Conservation (phyloP, 2,329 filamentous ascomycete genomes). For the Alternaria tenuissima region DNA sequence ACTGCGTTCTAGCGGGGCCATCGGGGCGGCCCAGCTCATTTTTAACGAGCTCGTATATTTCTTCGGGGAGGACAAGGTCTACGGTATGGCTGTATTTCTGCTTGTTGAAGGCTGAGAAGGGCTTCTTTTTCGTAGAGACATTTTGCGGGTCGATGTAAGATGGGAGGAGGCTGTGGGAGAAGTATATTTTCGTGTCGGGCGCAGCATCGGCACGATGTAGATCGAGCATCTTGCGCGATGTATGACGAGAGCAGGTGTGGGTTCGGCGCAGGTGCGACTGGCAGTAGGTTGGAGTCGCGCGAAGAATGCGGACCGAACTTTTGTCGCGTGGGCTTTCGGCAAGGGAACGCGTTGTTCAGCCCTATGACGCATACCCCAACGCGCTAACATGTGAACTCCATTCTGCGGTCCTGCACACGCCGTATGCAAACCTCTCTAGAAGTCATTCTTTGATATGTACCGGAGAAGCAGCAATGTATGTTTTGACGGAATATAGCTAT, state of each 20-base stretch:
- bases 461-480: neutral
- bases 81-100: slow-evolving; percentile 75
- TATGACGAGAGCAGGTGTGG: neutral
- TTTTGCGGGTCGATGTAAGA: slow-evolving; percentile 71
- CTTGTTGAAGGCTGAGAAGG: slow-evolving; percentile 73
- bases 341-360: slow-evolving; percentile 10
- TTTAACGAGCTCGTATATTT: slow-evolving; percentile 64
- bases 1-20: slow-evolving; percentile 54
- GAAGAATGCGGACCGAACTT: slow-evolving; percentile 6
- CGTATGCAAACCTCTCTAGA: neutral
- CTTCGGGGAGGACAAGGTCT: slow-evolving; percentile 76
- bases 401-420: neutral
- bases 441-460: neutral
- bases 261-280: neutral
- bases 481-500: neutral
- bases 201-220: slow-evolving; percentile 44
- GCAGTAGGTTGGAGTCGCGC: neutral
- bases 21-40: slow-evolving; percentile 59
- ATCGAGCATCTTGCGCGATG: slow-evolving; percentile 40
- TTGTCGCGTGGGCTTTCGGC: slow-evolving; percentile 11
- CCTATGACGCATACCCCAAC: slow-evolving; percentile 4
- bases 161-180: slow-evolving; percentile 72
- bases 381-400: slow-evolving; percentile 11
- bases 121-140: slow-evolving; percentile 69
- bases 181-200: slow-evolving; percentile 71